Conservation (phyloP, 371 early-diverging fungal species). For the Mortierella sp. region DNA sequence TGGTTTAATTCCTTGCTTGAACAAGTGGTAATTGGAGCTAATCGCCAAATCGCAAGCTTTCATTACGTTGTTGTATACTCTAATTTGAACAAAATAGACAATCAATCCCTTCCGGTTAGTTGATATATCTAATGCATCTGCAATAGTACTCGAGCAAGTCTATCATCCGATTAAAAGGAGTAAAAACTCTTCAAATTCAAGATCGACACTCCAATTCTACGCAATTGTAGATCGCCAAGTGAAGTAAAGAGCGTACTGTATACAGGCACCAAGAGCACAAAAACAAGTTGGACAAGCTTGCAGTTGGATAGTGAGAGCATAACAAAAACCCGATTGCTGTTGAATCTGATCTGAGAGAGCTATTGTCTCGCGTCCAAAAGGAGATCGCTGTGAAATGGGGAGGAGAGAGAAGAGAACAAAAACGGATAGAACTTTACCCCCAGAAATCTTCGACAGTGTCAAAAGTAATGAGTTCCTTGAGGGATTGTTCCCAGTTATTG, state of each 20-base stretch:
- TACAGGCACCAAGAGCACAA: too few species aligned
- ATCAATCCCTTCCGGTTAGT: not conserved
- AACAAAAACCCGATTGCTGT: not conserved
- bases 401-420: not conserved
- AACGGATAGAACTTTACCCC: constrained; percentile 70
- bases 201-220: too few species aligned
- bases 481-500: constrained; percentile 88
- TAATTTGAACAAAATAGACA: constrained; percentile 41
- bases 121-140: not conserved
- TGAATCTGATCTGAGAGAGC: not conserved
- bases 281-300: too few species aligned
- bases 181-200: too few species aligned
- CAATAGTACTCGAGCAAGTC: too few species aligned
- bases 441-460: constrained; percentile 96
- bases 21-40: constrained; percentile 95
- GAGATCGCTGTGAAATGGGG: not conserved
- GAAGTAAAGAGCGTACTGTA: too few species aligned
- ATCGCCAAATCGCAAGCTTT: constrained; percentile 83
- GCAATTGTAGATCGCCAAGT: too few species aligned
- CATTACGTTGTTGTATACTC: constrained; percentile 90
- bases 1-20: constrained; percentile 98
- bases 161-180: too few species aligned
- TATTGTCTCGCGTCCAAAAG: not conserved
- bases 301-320: not conserved
- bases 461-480: constrained; percentile 90